These are phyloP conservation scores for Colletotrichum spinosum DNA, from an alignment of 2,329 filamentous ascomycete genomes.

Conservation along the genomic window DNA sequence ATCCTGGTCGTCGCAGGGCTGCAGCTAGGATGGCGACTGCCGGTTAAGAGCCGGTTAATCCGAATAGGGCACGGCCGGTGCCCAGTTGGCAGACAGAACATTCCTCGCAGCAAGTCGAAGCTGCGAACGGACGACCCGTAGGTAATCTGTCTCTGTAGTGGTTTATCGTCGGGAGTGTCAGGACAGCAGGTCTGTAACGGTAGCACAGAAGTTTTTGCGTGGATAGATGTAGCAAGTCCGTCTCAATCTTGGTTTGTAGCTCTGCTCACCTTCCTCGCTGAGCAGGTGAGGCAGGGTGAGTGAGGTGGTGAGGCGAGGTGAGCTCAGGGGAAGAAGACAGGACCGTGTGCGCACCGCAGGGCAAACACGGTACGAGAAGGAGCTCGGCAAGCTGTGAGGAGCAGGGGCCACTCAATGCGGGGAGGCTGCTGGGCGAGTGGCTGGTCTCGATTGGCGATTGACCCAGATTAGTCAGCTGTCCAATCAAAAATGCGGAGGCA, in stretches of 20 bases:
- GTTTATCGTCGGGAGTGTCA: not conserved
- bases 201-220: slow-evolving; percentile 18
- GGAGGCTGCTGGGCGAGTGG: slow-evolving; percentile 27
- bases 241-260: slow-evolving; percentile 20
- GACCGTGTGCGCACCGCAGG: not conserved
- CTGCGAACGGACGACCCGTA: no score
- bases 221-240: slow-evolving; percentile 24
- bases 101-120: no score
- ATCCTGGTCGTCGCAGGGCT: slow-evolving; percentile 24
- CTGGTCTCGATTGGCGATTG: slow-evolving; percentile 8
- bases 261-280: not conserved
- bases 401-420: slow-evolving; percentile 21
- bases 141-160: no score
- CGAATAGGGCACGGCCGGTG: not conserved
- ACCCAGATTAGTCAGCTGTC: not conserved
- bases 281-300: no score
- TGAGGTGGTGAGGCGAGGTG: no score
- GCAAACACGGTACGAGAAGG: slow-evolving; percentile 11
- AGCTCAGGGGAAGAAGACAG: not conserved
- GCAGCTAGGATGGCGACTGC: slow-evolving; percentile 9
- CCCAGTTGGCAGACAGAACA: not conserved
- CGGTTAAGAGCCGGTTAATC: slow-evolving; percentile 34
- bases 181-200: slow-evolving; percentile 10
- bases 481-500: slow-evolving; percentile 10
- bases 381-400: slow-evolving; percentile 21